Evolutionary conservation across 441 rosid genomes (phyloP).

Genomic region (Pelargonium myrrhifolium): DNA sequence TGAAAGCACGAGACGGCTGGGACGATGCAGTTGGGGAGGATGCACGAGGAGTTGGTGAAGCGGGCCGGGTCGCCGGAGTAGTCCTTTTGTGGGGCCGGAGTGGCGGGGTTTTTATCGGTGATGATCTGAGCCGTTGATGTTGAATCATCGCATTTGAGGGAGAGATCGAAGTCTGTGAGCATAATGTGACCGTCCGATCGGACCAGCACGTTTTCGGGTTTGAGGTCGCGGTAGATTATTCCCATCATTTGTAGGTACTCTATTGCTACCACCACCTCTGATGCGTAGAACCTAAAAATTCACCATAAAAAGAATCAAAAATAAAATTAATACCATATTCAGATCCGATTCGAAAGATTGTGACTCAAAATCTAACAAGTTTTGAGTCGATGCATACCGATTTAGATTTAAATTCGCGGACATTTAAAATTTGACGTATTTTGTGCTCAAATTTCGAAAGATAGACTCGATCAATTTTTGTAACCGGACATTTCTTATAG

Average conservation of each 20-base stretch:
- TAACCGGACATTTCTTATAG: no score
- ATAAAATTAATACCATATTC: no score
- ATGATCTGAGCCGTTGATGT: slow-evolving; percentile 55
- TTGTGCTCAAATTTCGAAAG: no score
- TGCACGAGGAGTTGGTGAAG: slow-evolving; percentile 63
- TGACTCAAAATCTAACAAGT: no score
- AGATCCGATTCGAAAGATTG: no score
- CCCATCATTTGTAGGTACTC: slow-evolving; percentile 96
- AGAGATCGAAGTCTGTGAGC: slow-evolving; percentile 91
- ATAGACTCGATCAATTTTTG: no score
- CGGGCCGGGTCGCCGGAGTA: slow-evolving; percentile 32
- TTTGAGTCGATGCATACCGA: no score
- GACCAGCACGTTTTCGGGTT: slow-evolving; percentile 82
- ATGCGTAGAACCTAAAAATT: background rate
- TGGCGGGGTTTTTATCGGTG: slow-evolving; percentile 24
- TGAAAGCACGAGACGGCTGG: slow-evolving; percentile 80
- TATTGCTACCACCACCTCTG: slow-evolving; percentile 68
- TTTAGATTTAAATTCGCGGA: no score
- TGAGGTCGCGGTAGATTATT: slow-evolving; percentile 80
- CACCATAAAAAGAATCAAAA: no score
- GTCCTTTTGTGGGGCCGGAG: slow-evolving; percentile 23
- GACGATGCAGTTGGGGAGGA: slow-evolving; percentile 70
- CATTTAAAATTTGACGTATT: no score
- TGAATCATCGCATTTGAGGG: slow-evolving; percentile 66
- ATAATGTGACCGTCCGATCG: slow-evolving; percentile 81